Evolutionary conservation across 805 yeast genomes (phyloP).

Genomic region (Metschnikowia bowlesiae): DNA sequence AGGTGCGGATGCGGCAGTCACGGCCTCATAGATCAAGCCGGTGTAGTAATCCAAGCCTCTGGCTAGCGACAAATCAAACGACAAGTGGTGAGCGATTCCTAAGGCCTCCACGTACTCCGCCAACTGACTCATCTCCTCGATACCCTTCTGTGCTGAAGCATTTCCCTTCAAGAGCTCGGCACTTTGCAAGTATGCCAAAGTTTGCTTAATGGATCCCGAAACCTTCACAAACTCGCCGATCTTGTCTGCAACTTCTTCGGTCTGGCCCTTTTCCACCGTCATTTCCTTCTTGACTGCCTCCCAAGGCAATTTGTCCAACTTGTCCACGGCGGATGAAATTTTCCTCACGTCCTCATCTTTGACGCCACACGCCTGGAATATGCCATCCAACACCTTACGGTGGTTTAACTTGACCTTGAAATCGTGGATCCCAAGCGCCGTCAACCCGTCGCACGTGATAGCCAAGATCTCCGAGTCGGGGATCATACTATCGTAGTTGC

Average conservation of each 20-base stretch:
- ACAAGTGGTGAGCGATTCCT: constrained; percentile 59
- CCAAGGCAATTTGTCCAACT: constrained; percentile 95
- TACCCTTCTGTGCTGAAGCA: constrained; percentile 73
- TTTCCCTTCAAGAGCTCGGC: constrained; percentile 60
- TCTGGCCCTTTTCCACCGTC: constrained; percentile 84
- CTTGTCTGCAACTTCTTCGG: constrained; percentile 86
- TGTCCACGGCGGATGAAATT: constrained; percentile 93
- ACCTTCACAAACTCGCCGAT: constrained; percentile 87
- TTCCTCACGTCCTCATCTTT: constrained; percentile 89
- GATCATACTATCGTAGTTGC: constrained; percentile 87
- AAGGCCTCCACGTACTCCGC: constrained; percentile 81
- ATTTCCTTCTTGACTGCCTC: constrained; percentile 88
- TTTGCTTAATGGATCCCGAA: constrained; percentile 68
- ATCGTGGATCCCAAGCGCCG: constrained; percentile 76
- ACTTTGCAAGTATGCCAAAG: constrained; percentile 49
- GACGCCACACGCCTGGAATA: constrained; percentile 93
- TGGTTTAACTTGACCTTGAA: constrained; percentile 92
- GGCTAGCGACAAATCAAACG: constrained; percentile 92
- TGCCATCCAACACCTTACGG: constrained; percentile 93
- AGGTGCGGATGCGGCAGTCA: constrained; percentile 94
- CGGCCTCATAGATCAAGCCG: constrained; percentile 95
- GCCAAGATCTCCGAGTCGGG: constrained; percentile 91
- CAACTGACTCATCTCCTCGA: constrained; percentile 71
- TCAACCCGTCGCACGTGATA: constrained; percentile 78
- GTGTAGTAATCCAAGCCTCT: constrained; percentile 98